Evolutionary conservation across 495 filamentous ascomycete genomes (phyloP).

Genomic region (Penicillium daleae): DNA sequence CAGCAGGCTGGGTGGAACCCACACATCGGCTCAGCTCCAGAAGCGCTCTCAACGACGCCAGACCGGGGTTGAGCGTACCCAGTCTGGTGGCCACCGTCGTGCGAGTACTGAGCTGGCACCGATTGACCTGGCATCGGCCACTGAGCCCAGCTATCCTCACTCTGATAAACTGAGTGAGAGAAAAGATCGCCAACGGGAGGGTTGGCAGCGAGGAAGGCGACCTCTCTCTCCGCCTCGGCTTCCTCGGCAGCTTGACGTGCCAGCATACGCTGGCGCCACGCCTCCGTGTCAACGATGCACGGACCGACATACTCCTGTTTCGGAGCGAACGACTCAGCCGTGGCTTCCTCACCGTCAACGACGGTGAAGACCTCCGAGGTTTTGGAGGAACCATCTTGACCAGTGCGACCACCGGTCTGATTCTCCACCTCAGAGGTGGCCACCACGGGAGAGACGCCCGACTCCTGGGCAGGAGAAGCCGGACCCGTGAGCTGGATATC

Average conservation of each 20-base stretch:
- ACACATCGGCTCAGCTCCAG: neutral
- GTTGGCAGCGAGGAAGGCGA: neutral
- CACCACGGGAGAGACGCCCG: neutral
- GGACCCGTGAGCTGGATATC: neutral
- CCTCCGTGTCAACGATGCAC: slow-evolving; percentile 8
- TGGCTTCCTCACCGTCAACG: slow-evolving; percentile 1
- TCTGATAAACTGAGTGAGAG: neutral
- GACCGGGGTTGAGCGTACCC: neutral
- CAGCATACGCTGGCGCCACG: slow-evolving; percentile 2
- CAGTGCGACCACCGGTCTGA: neutral
- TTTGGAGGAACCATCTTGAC: neutral
- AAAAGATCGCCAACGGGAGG: neutral
- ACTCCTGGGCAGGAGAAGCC: neutral
- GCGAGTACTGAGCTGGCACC: neutral
- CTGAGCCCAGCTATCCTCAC: neutral
- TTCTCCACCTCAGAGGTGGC: slow-evolving; percentile 1
- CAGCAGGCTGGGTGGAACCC: neutral
- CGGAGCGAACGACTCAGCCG: neutral
- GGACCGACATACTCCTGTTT: slow-evolving; percentile 2
- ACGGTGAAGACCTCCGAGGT: slow-evolving; percentile 1
- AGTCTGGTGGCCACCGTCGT: neutral
- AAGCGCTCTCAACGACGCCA: neutral
- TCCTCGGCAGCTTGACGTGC: neutral
- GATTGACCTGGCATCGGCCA: slow-evolving; percentile 1
- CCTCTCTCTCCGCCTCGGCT: neutral